Evolutionary conservation across 1,139 yeast genomes (phyloP).

Genomic region (Saccharomyces hybrid): DNA sequence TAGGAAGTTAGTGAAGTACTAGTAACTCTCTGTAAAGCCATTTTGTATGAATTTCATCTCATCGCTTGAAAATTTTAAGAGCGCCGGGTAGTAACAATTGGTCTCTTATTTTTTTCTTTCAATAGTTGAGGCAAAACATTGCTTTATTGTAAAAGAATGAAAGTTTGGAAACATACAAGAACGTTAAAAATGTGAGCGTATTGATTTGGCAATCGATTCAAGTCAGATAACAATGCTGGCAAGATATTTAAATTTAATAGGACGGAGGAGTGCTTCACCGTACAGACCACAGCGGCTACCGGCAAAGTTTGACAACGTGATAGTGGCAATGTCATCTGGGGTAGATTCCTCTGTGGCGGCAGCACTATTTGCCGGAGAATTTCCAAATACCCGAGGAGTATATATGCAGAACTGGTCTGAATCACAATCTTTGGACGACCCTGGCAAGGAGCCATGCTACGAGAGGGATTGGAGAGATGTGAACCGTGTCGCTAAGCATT

Average conservation of each 20-base stretch:
- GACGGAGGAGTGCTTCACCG: constrained; percentile 12
- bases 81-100: background rate
- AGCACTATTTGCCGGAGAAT: constrained; percentile 46
- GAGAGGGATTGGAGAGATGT: constrained; percentile 91
- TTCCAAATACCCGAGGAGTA: constrained; percentile 58
- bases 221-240: background rate
- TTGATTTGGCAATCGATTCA: background rate
- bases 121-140: background rate
- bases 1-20: background rate
- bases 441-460: constrained; percentile 46
- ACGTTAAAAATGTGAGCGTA: background rate
- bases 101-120: background rate
- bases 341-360: constrained; percentile 94
- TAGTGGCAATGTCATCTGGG: constrained; percentile 94
- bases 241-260: background rate
- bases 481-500: constrained; percentile 48
- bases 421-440: constrained; percentile 29
- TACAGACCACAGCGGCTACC: constrained; percentile 41
- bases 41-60: constrained; percentile 7
- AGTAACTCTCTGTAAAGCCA: background rate
- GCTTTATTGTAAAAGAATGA: background rate
- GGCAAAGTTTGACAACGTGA: constrained; percentile 46
- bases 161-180: background rate
- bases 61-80: constrained; percentile 8
- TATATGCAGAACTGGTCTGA: constrained; percentile 93